phyloP scores from a whole-genome alignment of 805 yeast species.

The Cyberlindnera xishuangbannaensis region DNA sequence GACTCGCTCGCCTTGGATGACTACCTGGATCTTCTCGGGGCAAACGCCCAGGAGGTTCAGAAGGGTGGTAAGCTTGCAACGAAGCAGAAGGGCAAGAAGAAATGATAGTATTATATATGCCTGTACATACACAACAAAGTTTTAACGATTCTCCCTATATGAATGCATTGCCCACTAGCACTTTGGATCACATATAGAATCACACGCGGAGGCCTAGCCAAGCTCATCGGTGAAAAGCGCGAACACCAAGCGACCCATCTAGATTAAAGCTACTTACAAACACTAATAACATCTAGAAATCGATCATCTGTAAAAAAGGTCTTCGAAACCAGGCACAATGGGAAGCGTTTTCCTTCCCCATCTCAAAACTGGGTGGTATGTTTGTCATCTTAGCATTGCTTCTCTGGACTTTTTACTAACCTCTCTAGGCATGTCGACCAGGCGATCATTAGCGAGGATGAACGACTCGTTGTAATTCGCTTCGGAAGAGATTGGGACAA shows the following conservation, averaged over 20 bases:
- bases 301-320: no score
- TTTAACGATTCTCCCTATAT: no score
- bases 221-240: no score
- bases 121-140: no score
- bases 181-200: no score
- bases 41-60: constrained; percentile 47
- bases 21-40: constrained; percentile 56
- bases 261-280: no score
- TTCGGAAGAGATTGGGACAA: constrained; percentile 78
- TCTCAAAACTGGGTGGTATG: constrained; percentile 55
- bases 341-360: constrained; percentile 82
- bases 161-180: no score
- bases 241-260: no score
- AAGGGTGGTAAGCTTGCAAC: constrained; percentile 48
- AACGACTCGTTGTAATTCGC: constrained; percentile 77
- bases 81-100: constrained; percentile 40
- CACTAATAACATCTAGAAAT: no score
- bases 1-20: constrained; percentile 32
- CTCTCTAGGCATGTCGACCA: constrained; percentile 81
- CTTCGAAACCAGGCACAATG: constrained; percentile 34
- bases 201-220: no score
- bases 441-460: constrained; percentile 76
- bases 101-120: no score
- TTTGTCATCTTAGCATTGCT: background rate
- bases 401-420: no score